Evolutionary conservation across 1,284 basidiomycete species (phyloP), one percentile per base, ranked within the genome.

Genomic region (Trichosporon coremiiforme): DNA sequence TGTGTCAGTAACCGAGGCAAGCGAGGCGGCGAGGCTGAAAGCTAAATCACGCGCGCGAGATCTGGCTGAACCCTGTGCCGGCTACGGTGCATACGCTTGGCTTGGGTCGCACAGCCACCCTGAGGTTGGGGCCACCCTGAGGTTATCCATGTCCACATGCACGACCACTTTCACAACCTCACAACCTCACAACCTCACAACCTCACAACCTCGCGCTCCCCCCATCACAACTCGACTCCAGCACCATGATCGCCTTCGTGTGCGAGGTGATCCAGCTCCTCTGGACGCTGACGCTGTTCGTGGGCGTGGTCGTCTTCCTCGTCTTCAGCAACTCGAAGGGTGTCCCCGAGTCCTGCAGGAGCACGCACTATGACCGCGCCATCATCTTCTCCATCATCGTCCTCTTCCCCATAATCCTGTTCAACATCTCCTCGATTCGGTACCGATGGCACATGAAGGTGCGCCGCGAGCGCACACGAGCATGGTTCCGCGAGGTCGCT

Each of bases 391-490:
- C 53, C 20, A 29, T 57, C 53, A 29, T 57, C 53, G 53, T 57
- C 53, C 53, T 57, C 53, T 57, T 57, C 53, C 29, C 29, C 25
- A 25, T 57, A 25, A 5, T 29, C 5, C 4, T 57, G 25, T 31
- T 57, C 53, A 57, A 57, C 22, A 6, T 57, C 13, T 29, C 25
- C 53, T 29, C 25, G 13, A 29, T 57, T 25, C 53, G 53, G 9
- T 57, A 57, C 53, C 53, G 53, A 29, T 57, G 53, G 53, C 53
- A 57, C 25, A 57, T 57, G 53, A 57, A 57, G 25, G 53, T 57
- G 13, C 53, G 53, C 53, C 53, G 53, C 53, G 53, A 57, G 53
- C 53, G 53, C 12, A 57, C 53, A 7, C 25, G 53, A 22, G 25
- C 22, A 4, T 57, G 53, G 53, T 57, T 57, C 25, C 53, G 22